A percentile compares a stretch with the other conserved stretches of the same genome.
Conservation (phyloP, 2,329 filamentous ascomycete species). For the Stachybotrys chartarum region DNA sequence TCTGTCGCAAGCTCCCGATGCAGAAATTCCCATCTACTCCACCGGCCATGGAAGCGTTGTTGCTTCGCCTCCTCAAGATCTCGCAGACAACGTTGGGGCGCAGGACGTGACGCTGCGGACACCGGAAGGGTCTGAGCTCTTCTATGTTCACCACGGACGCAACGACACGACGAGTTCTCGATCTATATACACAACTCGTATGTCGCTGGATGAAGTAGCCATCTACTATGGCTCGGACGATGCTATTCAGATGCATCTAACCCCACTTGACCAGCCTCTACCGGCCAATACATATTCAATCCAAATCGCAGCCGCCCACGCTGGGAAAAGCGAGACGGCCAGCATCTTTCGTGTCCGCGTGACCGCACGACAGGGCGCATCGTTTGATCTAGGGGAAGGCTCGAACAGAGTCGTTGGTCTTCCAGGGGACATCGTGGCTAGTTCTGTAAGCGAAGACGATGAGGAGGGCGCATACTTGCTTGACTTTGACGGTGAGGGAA, state of each 20-base stretch:
- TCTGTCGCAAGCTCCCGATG: constrained; percentile 20
- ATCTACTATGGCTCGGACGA: constrained; percentile 17
- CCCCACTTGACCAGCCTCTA: constrained; percentile 20
- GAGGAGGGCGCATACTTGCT: constrained; percentile 8
- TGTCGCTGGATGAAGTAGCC: constrained; percentile 15
- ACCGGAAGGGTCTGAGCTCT: constrained; percentile 21
- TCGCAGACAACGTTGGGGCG: constrained; percentile 11
- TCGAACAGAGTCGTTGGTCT: constrained; percentile 16
- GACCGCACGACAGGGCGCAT: constrained; percentile 9
- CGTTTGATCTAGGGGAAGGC: constrained; percentile 15
- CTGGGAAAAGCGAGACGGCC: constrained; percentile 3
- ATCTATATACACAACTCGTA: constrained; percentile 24
- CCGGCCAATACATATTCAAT: constrained; percentile 22
- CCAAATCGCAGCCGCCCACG: constrained; percentile 6
- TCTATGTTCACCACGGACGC: constrained; percentile 25
- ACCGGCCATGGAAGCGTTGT: constrained; percentile 27
- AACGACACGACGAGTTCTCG: constrained; percentile 18
- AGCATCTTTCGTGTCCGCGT: constrained; percentile 11
- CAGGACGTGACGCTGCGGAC: constrained; percentile 23
- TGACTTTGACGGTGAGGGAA: constrained; percentile 3
- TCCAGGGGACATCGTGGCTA: not conserved
- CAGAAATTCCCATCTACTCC: constrained; percentile 21
- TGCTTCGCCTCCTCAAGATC: constrained; percentile 17
- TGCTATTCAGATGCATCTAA: constrained; percentile 21
- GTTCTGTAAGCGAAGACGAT: constrained; percentile 3